Conservation (phyloP, 1,284 basidiomycete genomes). For the Ceraceosorus guamensis region DNA sequence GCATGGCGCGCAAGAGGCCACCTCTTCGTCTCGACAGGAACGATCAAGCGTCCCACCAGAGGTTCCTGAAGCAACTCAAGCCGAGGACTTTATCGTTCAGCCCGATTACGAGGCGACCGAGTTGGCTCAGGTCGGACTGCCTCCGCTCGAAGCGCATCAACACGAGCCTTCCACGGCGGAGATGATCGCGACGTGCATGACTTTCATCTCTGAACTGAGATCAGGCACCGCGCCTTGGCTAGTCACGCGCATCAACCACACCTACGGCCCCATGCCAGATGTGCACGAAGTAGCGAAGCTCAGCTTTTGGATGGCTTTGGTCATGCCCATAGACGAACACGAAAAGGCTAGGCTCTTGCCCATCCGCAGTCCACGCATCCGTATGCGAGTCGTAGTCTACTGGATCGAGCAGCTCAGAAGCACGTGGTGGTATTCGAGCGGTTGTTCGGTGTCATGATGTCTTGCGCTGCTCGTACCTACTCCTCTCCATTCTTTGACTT, state of each 20-base stretch:
- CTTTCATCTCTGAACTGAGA: conserved; percentile 71
- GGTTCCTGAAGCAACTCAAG: background rate
- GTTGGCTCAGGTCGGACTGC: background rate
- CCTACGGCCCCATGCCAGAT: conserved; percentile 36
- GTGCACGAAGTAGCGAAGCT: conserved; percentile 31
- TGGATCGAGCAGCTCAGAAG: conserved; percentile 76
- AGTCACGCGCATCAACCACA: conserved; percentile 67
- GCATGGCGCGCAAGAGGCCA: background rate
- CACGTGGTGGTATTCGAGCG: conserved; percentile 48
- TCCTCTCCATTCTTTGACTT: background rate
- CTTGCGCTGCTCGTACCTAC: background rate
- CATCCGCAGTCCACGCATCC: conserved; percentile 68
- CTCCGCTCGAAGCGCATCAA: background rate
- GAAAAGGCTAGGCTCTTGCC: conserved; percentile 92
- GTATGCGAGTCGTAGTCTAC: conserved; percentile 74
- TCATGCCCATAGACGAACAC: conserved; percentile 88
- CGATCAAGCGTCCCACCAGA: background rate
- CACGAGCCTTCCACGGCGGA: conserved; percentile 56
- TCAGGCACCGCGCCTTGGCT: conserved; percentile 84
- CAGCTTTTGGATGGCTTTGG: conserved; percentile 68
- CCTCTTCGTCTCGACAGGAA: background rate
- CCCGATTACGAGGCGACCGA: background rate
- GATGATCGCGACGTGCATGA: conserved; percentile 67
- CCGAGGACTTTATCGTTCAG: background rate
- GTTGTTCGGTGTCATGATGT: conserved; percentile 39